A percentile compares a stretch with the other conserved stretches of the same genome.
These are phyloP conservation scores for Hepatocystis sp. DNA, from an alignment of 169 alveolate species.

Conservation along the genomic window DNA sequence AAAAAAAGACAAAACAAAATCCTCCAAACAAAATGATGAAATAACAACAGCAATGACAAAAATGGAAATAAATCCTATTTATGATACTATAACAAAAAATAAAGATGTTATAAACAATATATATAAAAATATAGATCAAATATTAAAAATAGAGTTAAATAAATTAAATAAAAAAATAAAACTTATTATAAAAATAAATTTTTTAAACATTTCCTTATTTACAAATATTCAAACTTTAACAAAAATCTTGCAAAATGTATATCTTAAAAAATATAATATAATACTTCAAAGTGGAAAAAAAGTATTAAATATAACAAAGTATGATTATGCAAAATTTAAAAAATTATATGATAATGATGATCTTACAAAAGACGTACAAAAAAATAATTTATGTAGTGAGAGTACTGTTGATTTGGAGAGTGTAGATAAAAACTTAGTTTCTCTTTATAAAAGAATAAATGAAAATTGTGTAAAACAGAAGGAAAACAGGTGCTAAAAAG, in stretches of 20 bases:
- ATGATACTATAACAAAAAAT: not conserved
- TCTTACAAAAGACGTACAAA: not conserved
- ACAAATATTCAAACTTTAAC: conserved; percentile 15
- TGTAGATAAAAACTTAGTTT: conserved; percentile 12
- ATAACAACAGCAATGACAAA: not conserved
- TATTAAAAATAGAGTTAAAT: conserved; percentile 35
- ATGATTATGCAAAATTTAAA: conserved; percentile 24
- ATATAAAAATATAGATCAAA: conserved; percentile 28
- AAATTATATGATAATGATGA: conserved; percentile 16
- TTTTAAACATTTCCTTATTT: conserved; percentile 18
- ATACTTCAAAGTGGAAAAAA: conserved; percentile 45
- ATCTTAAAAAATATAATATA: conserved; percentile 44
- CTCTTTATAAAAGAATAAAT: conserved; percentile 44
- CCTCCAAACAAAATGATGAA: no score
- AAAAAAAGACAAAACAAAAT: not conserved
- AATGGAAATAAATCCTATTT: not conserved
- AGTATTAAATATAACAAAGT: conserved; percentile 31
- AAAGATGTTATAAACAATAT: conserved; percentile 11
- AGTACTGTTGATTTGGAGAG: conserved; percentile 2
- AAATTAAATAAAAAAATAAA: conserved; percentile 48
- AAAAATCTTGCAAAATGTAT: conserved; percentile 45
- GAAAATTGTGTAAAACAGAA: conserved; percentile 3
- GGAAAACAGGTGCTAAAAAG: conserved; percentile 11
- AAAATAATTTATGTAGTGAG: not conserved
- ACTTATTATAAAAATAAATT: conserved; percentile 24